These are phyloP conservation scores for Penicillium corylophilum DNA, from an alignment of 2,329 filamentous ascomycete genomes.

Conservation along the genomic window DNA sequence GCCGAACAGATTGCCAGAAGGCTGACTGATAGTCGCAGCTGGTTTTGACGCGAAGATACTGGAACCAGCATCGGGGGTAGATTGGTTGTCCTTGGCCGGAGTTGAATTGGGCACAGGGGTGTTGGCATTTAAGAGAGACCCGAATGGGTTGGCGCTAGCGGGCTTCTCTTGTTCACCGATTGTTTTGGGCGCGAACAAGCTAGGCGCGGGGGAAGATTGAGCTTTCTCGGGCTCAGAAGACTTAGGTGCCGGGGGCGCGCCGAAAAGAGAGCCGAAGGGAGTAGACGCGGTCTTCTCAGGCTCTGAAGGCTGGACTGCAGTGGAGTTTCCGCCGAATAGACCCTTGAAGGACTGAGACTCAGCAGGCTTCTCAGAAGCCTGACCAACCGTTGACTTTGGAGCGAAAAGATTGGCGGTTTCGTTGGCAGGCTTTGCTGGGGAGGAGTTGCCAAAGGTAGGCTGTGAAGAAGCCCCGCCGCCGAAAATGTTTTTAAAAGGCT, in stretches of 20 bases:
- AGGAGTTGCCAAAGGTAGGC: neutral
- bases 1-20: conserved; percentile 22
- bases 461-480: neutral
- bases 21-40: neutral
- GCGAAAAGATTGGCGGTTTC: conserved; percentile 6
- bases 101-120: conserved; percentile 1
- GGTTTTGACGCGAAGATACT: conserved; percentile 12
- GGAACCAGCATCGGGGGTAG: conserved; percentile 14
- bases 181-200: neutral
- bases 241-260: conserved; percentile 11
- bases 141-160: conserved; percentile 2
- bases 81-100: neutral
- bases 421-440: neutral
- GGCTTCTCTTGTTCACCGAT: neutral
- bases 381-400: conserved; percentile 3
- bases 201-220: neutral
- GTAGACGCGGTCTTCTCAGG: neutral
- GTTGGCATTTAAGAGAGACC: conserved; percentile 29
- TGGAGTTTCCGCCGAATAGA: conserved; percentile 29
- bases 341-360: conserved; percentile 14
- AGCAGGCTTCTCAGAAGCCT: conserved; percentile 7
- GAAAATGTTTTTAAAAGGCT: conserved; percentile 14
- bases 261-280: conserved; percentile 25
- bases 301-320: conserved; percentile 14
- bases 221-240: neutral